Base-by-base conservation (phyloP, 805 yeast species). In the Wickerhamiella siamensis region DNA sequence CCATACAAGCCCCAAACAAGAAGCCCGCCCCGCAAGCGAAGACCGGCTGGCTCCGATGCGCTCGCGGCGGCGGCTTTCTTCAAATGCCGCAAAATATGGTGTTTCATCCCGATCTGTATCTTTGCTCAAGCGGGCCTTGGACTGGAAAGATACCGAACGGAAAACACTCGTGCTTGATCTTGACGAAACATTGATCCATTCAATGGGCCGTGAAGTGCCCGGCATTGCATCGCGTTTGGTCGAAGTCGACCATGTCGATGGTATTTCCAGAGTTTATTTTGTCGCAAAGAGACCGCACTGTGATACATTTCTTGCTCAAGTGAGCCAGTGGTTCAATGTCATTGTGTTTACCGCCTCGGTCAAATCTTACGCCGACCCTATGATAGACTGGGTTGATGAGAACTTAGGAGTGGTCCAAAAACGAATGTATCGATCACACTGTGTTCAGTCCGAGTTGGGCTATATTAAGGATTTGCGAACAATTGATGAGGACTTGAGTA, bases 321-420 rank as follows among this genome's bases (percentile, higher is more conserved):
- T 86, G 6, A 67, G 79, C 40, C 74, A 75, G 51, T 88, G 96
- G 96, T 91, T 74, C 61, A 80, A 84, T 51, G 64, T 91, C 34
- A 87, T 86, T 26, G 75, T 93, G 8, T 91, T 91, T 66, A 91
- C 98, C 0, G 98, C 98, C 2, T 80, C 94, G 32, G 87, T 91
- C 47, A 75, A 77, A 58, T 95, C 84, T 56, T 91, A 91, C 55
- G 97, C 98, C 0, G 98, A 91, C 55, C 97, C 98, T 0, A 93
- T 91, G 39, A 83, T 91, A 40, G 88, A 88, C 60, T 83, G 87
- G 77, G 66, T 88, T 17, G 97, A 88, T 58, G 68, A 71, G 52
- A 83, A 79, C 50, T 34, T 47, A 12, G 52, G 52, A 5, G 55
- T 61, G 53, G 76, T 74, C 63, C 53, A 64, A 36, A 70, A 69